Evolutionary conservation across 2,329 filamentous ascomycete species (phyloP).

Genomic region (Lachnellula subtilissima): DNA sequence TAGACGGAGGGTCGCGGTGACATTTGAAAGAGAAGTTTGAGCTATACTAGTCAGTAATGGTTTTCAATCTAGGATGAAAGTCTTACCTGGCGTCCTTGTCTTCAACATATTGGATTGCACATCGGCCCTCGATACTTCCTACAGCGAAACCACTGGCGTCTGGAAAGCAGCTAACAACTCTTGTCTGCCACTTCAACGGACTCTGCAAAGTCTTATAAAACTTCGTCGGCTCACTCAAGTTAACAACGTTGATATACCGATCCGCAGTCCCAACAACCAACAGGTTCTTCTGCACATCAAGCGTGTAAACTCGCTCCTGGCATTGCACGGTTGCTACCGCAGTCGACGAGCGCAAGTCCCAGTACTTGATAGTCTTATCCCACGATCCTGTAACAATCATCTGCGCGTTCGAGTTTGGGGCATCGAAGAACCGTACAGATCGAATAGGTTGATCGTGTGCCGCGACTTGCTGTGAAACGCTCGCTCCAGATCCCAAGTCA

Average conservation of each 20-base stretch:
- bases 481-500: constrained; percentile 67
- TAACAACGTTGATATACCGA: constrained; percentile 91
- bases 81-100: constrained; percentile 78
- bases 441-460: constrained; percentile 81
- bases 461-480: constrained; percentile 63
- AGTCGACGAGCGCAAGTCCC: constrained; percentile 67
- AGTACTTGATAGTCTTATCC: constrained; percentile 89
- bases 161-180: constrained; percentile 89
- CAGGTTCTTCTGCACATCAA: constrained; percentile 85
- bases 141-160: constrained; percentile 91
- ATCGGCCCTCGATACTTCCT: constrained; percentile 93
- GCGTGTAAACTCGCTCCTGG: constrained; percentile 79
- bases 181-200: constrained; percentile 96
- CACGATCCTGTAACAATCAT: constrained; percentile 91
- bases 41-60: constrained; percentile 36
- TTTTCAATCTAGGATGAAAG: background rate
- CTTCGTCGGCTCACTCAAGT: constrained; percentile 79
- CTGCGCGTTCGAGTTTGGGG: constrained; percentile 54
- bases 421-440: constrained; percentile 72
- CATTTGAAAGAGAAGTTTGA: constrained; percentile 99
- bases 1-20: constrained; percentile 75
- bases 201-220: constrained; percentile 97
- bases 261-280: constrained; percentile 92
- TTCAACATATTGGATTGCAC: constrained; percentile 96
- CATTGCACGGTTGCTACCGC: constrained; percentile 61